Conservation (phyloP, 179 eudicot species). For the Gypsophila paniculata region DNA sequence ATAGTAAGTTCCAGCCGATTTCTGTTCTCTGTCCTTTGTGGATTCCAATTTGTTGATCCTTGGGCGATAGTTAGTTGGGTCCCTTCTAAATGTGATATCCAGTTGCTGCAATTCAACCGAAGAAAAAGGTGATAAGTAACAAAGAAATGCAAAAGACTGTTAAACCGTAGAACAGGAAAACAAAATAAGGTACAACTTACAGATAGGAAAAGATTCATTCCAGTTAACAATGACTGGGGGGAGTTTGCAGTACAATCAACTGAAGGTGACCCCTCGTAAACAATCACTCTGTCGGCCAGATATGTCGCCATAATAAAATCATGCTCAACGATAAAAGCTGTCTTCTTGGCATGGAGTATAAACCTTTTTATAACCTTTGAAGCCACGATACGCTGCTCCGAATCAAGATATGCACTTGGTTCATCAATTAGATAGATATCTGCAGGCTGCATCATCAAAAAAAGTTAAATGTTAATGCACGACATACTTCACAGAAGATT, state of each 20-base stretch:
- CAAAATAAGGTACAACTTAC: too few relatives aligned
- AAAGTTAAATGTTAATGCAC: constrained; percentile 1
- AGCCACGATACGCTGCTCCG: constrained; percentile 98
- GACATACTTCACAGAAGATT: background rate
- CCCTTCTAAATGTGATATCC: constrained; percentile 89
- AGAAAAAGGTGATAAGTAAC: too few relatives aligned
- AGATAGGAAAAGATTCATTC: constrained; percentile 91
- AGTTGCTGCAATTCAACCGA: constrained; percentile 65
- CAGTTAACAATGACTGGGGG: constrained; percentile 86
- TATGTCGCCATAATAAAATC: constrained; percentile 98
- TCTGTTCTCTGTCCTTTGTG: constrained; percentile 94
- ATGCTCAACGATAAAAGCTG: constrained; percentile 95
- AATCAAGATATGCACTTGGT: constrained; percentile 97
- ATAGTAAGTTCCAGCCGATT: constrained; percentile 85
- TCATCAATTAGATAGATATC: constrained; percentile 94
- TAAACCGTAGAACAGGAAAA: too few relatives aligned
- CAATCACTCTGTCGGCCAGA: constrained; percentile 91
- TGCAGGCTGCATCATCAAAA: constrained; percentile 63
- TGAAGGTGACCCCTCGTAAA: constrained; percentile 84
- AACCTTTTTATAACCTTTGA: constrained; percentile 96
- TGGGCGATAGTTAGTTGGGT: constrained; percentile 83
- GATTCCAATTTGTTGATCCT: constrained; percentile 87
- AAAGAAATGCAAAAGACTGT: too few relatives aligned
- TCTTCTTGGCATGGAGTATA: constrained; percentile 92
- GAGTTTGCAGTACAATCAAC: constrained; percentile 83